Conservation (phyloP, 805 yeast genomes). For the Wickerhamomyces chambardii region DNA sequence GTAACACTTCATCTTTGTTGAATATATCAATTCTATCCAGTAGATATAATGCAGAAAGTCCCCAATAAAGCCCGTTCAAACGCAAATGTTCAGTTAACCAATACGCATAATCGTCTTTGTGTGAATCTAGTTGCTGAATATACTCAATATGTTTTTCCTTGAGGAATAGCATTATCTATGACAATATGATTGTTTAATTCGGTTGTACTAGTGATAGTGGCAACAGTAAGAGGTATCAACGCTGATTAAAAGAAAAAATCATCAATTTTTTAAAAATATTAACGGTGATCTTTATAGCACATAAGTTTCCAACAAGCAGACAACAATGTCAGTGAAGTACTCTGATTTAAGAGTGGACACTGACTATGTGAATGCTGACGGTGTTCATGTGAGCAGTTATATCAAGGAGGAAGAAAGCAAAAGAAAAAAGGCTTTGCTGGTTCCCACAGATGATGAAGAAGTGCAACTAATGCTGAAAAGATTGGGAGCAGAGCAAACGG, state of each 20-base stretch:
- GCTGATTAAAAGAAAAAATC: too few species aligned
- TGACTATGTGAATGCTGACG: conserved; percentile 9
- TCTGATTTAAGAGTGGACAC: conserved; percentile 13
- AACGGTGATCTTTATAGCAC: too few species aligned
- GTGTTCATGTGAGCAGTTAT: conserved; percentile 9
- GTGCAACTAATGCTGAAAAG: conserved; percentile 41
- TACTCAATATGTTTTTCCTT: conserved; percentile 52
- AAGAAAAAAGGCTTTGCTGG: conserved; percentile 16
- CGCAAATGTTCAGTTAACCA: conserved; percentile 89
- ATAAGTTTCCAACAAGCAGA: too few species aligned
- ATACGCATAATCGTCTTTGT: conserved; percentile 58
- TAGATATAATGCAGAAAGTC: conserved; percentile 64
- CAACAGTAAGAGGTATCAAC: too few species aligned
- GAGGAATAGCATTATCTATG: conserved; percentile 5
- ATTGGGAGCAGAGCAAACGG: conserved; percentile 47
- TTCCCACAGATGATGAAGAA: conserved; percentile 62
- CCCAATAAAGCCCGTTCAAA: conserved; percentile 94
- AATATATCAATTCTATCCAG: conserved; percentile 46
- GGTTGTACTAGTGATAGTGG: too few species aligned
- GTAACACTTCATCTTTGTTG: conserved; percentile 49
- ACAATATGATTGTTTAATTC: too few species aligned
- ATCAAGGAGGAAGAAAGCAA: conserved; percentile 5
- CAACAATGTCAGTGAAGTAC: too few species aligned
- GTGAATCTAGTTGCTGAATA: conserved; percentile 43
- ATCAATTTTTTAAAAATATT: too few species aligned